Evolutionary conservation across 257 asterid genomes (phyloP), one percentile per base, ranked within the genome.

Genomic region (Plantago elongata): DNA sequence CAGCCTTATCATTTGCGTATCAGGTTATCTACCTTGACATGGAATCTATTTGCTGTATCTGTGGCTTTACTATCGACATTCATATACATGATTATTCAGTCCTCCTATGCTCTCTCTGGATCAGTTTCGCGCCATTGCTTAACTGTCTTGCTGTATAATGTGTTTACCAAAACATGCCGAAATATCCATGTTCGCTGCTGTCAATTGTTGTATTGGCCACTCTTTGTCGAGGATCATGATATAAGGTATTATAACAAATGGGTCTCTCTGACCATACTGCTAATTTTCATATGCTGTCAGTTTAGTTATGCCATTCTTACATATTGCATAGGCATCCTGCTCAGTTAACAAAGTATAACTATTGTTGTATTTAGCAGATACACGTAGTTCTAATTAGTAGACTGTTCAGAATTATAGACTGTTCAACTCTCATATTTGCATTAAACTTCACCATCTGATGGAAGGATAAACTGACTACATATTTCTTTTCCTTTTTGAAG

Each of bases 131-230:
- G 61, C n/a, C 59, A 70, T 3, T 60, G 45, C 69, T 44, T 85
- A 40, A 66, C 71, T 71, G 56, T 51, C 27, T 37, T 78, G 45
- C 52, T 80, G 62, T 66, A 64, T 59, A 80, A 78, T 54, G 65
- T 78, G 64, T 84, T 93, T 75, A 46, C 72, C 75, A 85, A 76
- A 66, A 68, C 97, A 51, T 64, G 76, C 70, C 73, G 76, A 73
- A 83, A 65, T 83, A 64, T 89, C 47, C 79, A 77, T 67, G 74
- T 77, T 34, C 89, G 85, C 57, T 85, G 92, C 79, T 82, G 85
- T 54, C 96, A 89, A 66, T 73, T 93, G 61, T 71, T 87, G 68
- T 79, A 85, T 76, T 93, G 99, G 99, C 96, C 99, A 16, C 68
- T 87, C 74, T 69, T 76, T 70, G 94, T 87, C 73, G 90, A 75